These are phyloP conservation scores for Zygosaccharomyces bisporus DNA, from an alignment of 805 yeast genomes.

Conservation along the genomic window DNA sequence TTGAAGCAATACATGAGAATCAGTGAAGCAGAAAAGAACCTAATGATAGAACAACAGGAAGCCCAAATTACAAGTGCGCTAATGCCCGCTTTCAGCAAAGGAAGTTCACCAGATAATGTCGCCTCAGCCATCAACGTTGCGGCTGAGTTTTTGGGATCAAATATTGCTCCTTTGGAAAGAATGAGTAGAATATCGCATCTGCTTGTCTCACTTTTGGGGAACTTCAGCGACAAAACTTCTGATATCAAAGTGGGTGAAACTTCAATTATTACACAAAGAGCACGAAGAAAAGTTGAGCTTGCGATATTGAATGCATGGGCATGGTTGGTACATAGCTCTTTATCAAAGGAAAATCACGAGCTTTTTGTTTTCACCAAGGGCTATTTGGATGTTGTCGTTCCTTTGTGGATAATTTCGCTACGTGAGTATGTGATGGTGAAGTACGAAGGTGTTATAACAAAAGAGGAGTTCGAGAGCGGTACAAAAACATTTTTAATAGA, in stretches of 20 bases:
- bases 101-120: slow-evolving; percentile 69
- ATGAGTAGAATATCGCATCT: slow-evolving; percentile 58
- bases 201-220: slow-evolving; percentile 63
- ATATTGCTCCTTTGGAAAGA: slow-evolving; percentile 47
- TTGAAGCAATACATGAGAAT: slow-evolving; percentile 57
- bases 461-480: slow-evolving; percentile 27
- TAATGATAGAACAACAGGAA: slow-evolving; percentile 84
- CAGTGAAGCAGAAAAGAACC: slow-evolving; percentile 64
- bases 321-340: slow-evolving; percentile 41
- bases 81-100: slow-evolving; percentile 76
- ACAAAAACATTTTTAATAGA: slow-evolving; percentile 10
- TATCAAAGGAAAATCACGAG: slow-evolving; percentile 34
- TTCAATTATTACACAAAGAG: slow-evolving; percentile 42
- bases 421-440: slow-evolving; percentile 69
- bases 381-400: slow-evolving; percentile 57
- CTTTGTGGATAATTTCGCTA: slow-evolving; percentile 75
- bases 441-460: slow-evolving; percentile 43
- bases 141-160: slow-evolving; percentile 69
- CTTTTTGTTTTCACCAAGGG: slow-evolving; percentile 49
- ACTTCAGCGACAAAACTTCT: slow-evolving; percentile 34
- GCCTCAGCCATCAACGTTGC: slow-evolving; percentile 73
- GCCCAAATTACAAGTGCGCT: slow-evolving; percentile 91
- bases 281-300: slow-evolving; percentile 53
- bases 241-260: slow-evolving; percentile 54
- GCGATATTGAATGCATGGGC: slow-evolving; percentile 75